A percentile compares a stretch with the other conserved stretches of the same genome.
These are phyloP conservation scores for Penicillium bialowiezense DNA, from an alignment of 495 filamentous ascomycete genomes.

Conservation along the genomic window DNA sequence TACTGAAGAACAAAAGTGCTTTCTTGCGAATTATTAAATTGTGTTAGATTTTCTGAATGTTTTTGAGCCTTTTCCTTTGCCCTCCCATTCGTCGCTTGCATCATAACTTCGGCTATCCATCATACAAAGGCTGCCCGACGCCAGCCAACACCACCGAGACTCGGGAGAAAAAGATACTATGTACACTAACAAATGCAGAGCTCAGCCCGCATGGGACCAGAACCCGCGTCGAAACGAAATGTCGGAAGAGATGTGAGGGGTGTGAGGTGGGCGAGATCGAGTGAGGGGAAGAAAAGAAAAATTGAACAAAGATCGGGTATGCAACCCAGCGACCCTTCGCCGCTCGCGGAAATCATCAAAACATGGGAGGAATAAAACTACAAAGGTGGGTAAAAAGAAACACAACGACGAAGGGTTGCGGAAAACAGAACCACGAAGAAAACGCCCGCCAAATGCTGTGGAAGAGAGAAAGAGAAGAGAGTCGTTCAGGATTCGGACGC, in stretches of 20 bases:
- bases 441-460: conserved; percentile 45
- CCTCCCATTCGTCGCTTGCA: conserved; percentile 36
- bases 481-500: conserved; percentile 37
- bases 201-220: conserved; percentile 18
- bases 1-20: conserved; percentile 15
- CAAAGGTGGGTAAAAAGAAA: conserved; percentile 25
- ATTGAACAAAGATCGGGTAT: conserved; percentile 17
- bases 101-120: conserved; percentile 45
- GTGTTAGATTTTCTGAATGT: conserved; percentile 32
- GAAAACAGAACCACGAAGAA: conserved; percentile 19
- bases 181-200: conserved; percentile 41
- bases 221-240: conserved; percentile 23
- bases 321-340: conserved; percentile 21
- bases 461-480: conserved; percentile 18
- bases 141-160: conserved; percentile 13
- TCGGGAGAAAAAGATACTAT: conserved; percentile 31
- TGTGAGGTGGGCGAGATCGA: conserved; percentile 13
- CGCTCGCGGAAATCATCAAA: conserved; percentile 22
- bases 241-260: conserved; percentile 14
- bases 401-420: conserved; percentile 16
- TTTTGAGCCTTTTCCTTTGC: conserved; percentile 28
- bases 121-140: conserved; percentile 21
- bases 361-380: conserved; percentile 40
- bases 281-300: conserved; percentile 20
- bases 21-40: conserved; percentile 30